Percentiles rank a stretch among this genome's conserved stretches.
Evolutionary conservation across 805 yeast species (phyloP).

Genomic region (Wickerhamiella parazyma): DNA sequence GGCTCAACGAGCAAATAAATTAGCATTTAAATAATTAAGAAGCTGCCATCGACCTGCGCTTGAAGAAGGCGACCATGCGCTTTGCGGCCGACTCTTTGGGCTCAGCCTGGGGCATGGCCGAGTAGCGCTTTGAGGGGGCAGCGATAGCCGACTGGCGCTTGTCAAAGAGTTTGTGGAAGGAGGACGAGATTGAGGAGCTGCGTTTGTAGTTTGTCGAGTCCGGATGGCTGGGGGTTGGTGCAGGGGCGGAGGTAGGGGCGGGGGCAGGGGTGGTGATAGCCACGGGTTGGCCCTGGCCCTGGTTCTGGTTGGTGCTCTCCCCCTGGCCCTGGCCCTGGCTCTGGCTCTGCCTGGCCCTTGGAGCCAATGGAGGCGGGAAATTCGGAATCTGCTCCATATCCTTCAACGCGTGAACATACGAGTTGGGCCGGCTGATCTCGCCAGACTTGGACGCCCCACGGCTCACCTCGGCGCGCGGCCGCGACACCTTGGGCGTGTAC

Average conservation of each 20-base stretch:
- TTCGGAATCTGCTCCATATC: constrained; percentile 9
- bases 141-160: constrained; percentile 1
- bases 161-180: constrained; percentile 2
- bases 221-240: background rate
- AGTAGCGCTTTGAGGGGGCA: background rate
- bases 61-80: constrained; percentile 27
- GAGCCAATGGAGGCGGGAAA: constrained; percentile 8
- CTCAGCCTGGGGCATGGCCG: constrained; percentile 11
- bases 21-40: constrained; percentile 7
- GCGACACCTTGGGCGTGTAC: constrained; percentile 20
- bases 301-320: background rate
- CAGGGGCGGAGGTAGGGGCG: background rate
- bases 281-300: background rate
- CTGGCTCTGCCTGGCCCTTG: background rate
- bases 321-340: background rate
- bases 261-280: background rate
- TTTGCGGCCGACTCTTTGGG: constrained; percentile 22
- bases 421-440: constrained; percentile 24
- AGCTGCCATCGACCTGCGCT: constrained; percentile 26
- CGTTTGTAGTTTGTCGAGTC: constrained; percentile 7
- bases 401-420: constrained; percentile 14
- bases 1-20: constrained; percentile 13
- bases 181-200: constrained; percentile 6
- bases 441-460: constrained; percentile 25
- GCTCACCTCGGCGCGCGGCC: constrained; percentile 24